These are phyloP conservation scores for Mrakia blollopis DNA, from an alignment of 768 basidiomycete species.

Conservation along the genomic window DNA sequence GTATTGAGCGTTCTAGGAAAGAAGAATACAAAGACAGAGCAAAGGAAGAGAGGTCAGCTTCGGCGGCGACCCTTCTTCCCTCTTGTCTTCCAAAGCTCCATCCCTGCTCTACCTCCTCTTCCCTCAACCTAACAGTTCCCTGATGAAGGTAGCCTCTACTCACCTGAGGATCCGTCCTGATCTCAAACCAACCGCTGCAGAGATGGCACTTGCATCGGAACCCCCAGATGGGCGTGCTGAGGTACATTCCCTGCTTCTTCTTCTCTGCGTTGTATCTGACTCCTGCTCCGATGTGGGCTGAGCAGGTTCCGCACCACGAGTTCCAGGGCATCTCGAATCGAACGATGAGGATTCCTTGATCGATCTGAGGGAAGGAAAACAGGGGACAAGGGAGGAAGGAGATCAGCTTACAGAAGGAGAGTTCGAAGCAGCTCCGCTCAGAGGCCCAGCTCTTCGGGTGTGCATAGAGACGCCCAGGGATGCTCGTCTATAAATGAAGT, in stretches of 20 bases:
- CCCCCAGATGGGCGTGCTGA: constrained; percentile 86
- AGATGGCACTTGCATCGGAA: constrained; percentile 98
- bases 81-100: neutral
- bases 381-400: neutral
- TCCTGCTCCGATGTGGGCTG: constrained; percentile 92
- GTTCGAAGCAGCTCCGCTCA: neutral
- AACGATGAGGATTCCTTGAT: constrained; percentile 90
- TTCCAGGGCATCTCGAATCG: constrained; percentile 69
- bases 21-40: neutral
- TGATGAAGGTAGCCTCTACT: too few species aligned
- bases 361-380: constrained; percentile 49
- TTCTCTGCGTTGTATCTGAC: constrained; percentile 99
- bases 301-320: constrained; percentile 26
- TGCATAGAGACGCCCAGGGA: too few species aligned
- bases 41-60: neutral
- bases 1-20: constrained; percentile 80
- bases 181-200: constrained; percentile 95
- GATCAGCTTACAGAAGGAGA: neutral
- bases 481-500: too few species aligned
- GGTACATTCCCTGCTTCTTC: constrained; percentile 91
- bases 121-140: too few species aligned
- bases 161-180: constrained; percentile 94
- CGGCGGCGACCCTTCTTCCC: neutral
- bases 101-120: neutral
- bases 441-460: too few species aligned